A percentile compares a stretch with the other conserved stretches of the same genome.
Conservation (phyloP, 2,329 filamentous ascomycete species). For the Fusarium ambrosium region DNA sequence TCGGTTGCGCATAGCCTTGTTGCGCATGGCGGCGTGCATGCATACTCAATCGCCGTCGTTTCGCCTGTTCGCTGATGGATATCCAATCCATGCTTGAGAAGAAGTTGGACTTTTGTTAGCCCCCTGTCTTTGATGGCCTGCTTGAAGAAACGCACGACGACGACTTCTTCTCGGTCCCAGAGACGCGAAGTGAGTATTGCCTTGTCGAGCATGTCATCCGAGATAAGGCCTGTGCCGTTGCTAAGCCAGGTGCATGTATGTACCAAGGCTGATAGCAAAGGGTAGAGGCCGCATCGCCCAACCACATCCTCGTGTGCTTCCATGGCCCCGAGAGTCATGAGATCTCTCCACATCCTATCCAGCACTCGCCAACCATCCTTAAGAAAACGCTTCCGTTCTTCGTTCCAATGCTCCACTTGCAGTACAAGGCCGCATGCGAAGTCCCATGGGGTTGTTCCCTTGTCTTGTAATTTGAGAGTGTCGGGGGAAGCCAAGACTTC, state of each 20-base stretch:
- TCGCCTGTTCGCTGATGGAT: neutral
- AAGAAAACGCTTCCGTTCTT: neutral
- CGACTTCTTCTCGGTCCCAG: neutral
- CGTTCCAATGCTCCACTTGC: neutral
- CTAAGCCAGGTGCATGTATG: neutral
- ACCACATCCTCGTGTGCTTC: neutral
- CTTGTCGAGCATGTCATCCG: neutral
- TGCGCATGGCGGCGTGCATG: neutral
- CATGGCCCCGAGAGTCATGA: neutral
- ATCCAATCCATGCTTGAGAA: neutral
- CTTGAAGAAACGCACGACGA: neutral
- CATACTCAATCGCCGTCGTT: neutral
- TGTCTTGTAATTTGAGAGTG: neutral
- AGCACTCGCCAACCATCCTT: neutral
- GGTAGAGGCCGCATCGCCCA: neutral
- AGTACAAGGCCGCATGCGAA: neutral
- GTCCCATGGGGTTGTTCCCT: constrained; percentile 2
- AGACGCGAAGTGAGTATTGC: neutral
- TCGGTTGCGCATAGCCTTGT: neutral
- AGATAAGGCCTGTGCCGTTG: neutral
- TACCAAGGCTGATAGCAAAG: neutral
- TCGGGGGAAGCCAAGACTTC: neutral
- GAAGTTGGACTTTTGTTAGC: no score
- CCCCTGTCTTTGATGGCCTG: neutral
- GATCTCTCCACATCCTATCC: neutral